Base-by-base conservation (phyloP, 2,329 filamentous ascomycete species). In the Aspergillus pseudonomiae region DNA sequence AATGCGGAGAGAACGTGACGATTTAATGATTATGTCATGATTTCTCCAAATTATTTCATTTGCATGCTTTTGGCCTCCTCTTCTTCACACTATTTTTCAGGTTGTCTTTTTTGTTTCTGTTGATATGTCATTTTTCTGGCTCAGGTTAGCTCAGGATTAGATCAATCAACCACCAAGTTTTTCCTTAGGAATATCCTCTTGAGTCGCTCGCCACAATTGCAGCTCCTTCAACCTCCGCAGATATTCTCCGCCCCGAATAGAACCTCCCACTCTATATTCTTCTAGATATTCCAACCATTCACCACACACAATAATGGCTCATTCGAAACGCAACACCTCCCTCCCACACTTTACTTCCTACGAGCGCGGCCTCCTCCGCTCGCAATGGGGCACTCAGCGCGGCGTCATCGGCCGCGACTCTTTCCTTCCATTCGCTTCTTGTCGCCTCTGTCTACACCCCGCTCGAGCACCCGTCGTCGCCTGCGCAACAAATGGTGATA, bases 281-380 rank as follows among this genome's bases (percentile, higher is more conserved):
- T 26, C 12, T 55, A 36, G 10, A 19, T 26, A 34, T 9, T 46
- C 26, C 26, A 19, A 5, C n/a, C 43, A 61, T 28, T 50, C 45
- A 52, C 57, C 56, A 36, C 34, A 64, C 43, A 21, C 28, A 61
- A 36, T 46, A 64, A 82, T 82, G 80, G 79, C 80, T 10, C 80
- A 82, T 67, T 81, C 80, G 75, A 96, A 97, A 82, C 88, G 93
- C 71, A 97, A 97, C 81, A 96, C 93, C 52, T 94, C 92, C 52
- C 89, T 94, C 52, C 89, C 93, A 48, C 93, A 97, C 79, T 98
- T 98, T 83, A 98, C 95, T 39, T 89, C 93, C 28, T 89, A 97
- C 80, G 95, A 98, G 81, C 90, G 95, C 69, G 86, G 87, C 58
- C 86, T 94, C 57, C 90, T 96, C 64, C 92, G 93, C 73, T 86